phyloP scores from a whole-genome alignment of 768 basidiomycete species.

The Serendipita indica region DNA sequence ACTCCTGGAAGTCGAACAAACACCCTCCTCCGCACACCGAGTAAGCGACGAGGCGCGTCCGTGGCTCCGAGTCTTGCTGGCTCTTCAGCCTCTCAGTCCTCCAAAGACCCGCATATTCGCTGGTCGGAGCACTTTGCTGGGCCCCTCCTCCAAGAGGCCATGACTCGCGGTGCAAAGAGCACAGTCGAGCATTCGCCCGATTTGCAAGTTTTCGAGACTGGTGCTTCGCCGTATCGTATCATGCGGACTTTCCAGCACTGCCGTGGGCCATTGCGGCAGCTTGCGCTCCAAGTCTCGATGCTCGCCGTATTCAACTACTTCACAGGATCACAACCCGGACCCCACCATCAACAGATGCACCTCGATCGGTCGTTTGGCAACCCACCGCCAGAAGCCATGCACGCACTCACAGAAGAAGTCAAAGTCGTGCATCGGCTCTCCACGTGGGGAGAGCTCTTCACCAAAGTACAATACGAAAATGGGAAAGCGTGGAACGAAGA shows the following conservation, averaged over 20 bases:
- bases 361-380: neutral
- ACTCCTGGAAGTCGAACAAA: too few relatives aligned
- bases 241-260: neutral
- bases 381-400: neutral
- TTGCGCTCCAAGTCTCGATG: conserved; percentile 1
- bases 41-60: neutral
- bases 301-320: neutral
- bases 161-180: neutral
- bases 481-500: neutral
- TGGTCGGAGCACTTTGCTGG: neutral
- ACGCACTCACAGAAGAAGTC: neutral
- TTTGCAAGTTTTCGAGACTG: neutral
- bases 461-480: conserved; percentile 8
- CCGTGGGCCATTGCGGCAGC: neutral
- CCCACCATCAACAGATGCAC: neutral
- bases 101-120: neutral
- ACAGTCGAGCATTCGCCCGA: neutral
- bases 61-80: neutral
- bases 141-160: conserved; percentile 1
- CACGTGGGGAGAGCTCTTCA: conserved; percentile 6
- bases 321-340: neutral
- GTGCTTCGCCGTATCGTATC: neutral
- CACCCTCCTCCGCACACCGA: neutral
- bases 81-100: too few relatives aligned
- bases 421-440: neutral